These are phyloP conservation scores for Phytophthora brassicae DNA, from an alignment of 352 stramenopile species.

Conservation along the genomic window DNA sequence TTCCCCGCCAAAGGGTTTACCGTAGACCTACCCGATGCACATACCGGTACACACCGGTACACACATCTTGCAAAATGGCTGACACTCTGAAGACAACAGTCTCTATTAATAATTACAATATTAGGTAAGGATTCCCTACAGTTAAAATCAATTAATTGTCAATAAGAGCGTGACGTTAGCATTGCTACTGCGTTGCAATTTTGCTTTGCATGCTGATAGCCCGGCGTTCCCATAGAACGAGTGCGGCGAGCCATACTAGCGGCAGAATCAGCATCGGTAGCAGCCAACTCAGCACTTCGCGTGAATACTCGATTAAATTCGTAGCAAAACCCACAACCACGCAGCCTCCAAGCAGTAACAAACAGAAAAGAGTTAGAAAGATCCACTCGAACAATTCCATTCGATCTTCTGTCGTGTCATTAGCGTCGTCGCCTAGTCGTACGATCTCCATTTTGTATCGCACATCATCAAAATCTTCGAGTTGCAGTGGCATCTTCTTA, in stretches of 20 bases:
- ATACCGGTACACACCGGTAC: no score
- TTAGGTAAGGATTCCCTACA: no score
- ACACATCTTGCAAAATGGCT: neutral
- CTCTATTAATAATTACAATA: no score
- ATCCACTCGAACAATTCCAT: constrained; percentile 35
- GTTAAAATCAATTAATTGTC: no score
- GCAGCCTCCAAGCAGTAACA: constrained; percentile 36
- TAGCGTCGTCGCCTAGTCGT: constrained; percentile 23
- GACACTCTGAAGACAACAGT: no score
- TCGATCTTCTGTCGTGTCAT: constrained; percentile 8
- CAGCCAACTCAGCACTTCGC: constrained; percentile 37
- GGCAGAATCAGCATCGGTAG: constrained; percentile 56
- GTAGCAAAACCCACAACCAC: constrained; percentile 41
- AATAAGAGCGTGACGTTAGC: no score
- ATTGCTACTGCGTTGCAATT: constrained; percentile 26
- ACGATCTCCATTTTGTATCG: constrained; percentile 67
- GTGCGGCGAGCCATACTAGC: constrained; percentile 40
- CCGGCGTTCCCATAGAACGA: constrained; percentile 52
- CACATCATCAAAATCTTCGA: constrained; percentile 70
- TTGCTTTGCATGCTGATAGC: constrained; percentile 27
- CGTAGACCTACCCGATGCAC: constrained; percentile 74
- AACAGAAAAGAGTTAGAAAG: constrained; percentile 30
- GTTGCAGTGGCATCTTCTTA: constrained; percentile 30
- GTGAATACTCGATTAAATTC: constrained; percentile 37
- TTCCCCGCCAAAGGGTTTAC: neutral